These are phyloP conservation scores for Aspergillus piperis DNA, from an alignment of 2,329 filamentous ascomycete genomes.

Conservation along the genomic window DNA sequence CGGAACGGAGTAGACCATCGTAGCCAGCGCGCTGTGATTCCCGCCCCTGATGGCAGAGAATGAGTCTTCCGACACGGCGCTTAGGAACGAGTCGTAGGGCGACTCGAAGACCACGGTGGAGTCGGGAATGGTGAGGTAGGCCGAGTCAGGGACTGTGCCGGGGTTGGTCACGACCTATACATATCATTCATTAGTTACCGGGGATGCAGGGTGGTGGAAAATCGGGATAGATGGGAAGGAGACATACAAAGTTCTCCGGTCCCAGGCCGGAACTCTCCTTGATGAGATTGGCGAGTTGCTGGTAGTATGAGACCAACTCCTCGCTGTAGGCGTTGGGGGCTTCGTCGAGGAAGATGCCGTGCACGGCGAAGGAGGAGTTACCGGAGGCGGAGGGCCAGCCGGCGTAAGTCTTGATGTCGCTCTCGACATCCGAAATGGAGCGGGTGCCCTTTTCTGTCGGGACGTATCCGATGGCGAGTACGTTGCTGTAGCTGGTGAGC, in stretches of 20 bases:
- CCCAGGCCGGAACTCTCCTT: constrained; percentile 9
- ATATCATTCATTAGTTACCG: background rate
- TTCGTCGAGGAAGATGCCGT: constrained; percentile 18
- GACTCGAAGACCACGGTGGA: constrained; percentile 18
- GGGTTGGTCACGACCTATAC: constrained; percentile 16
- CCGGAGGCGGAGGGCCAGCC: constrained; percentile 11
- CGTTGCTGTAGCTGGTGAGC: constrained; percentile 9
- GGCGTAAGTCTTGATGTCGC: constrained; percentile 14
- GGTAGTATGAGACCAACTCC: constrained; percentile 3
- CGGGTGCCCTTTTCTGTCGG: constrained; percentile 7
- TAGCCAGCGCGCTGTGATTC: constrained; percentile 2
- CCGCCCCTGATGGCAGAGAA: constrained; percentile 4
- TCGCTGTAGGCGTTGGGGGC: constrained; percentile 7
- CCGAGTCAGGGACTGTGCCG: constrained; percentile 11
- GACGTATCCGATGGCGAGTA: constrained; percentile 14
- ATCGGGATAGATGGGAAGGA: background rate
- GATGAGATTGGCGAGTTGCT: constrained; percentile 1
- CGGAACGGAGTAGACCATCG: constrained; percentile 15
- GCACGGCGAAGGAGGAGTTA: constrained; percentile 11
- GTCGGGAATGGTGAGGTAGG: constrained; percentile 17
- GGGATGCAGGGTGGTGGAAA: no score
- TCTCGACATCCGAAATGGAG: constrained; percentile 2
- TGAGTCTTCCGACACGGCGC: background rate
- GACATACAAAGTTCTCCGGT: constrained; percentile 9
- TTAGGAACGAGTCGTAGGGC: constrained; percentile 11